Evolutionary conservation across 2,329 filamentous ascomycete species (phyloP), one percentile per base, ranked within the genome.

Genomic region (Passalora sequoiae): DNA sequence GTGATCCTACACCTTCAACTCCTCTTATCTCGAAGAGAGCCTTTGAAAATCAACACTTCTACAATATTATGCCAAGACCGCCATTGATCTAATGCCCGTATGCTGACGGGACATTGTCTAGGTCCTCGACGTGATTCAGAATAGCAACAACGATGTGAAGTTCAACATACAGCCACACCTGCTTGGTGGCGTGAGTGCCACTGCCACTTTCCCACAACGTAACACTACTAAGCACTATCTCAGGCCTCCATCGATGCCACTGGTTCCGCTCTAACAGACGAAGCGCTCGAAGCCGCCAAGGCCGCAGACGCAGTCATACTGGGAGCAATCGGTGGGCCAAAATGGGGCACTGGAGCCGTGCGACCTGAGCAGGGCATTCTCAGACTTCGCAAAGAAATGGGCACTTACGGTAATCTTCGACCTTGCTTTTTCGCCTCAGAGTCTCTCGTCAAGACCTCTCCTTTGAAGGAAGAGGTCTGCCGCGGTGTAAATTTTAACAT

Each of bases 341-440:
- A 96, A 87, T 97, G 89, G 88, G 89, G 89, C 49, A 92, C 88
- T 22, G 87, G 86, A 55, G 70, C 81, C 45, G 84, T 96, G 51
- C 86, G 89, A 32, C 91, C 91, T 1, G 91, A 97, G 67, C 87
- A 96, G 70, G 91, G 91, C 49, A 81, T 97, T 59, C 83, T 97
- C 50, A 79, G 75, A 56, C 85, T 97, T 41, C 88, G 91, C 70
- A 96, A 94, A 70, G 86, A 96, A 69, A 86, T 97, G 76, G 77
- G 78, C 62, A 88, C 91, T 44, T 97, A 94, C 70, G 91, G 89
- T 58, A 97, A 97, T 78, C 81, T 97, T 46, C 84, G 91, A 4
- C 91, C 89, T 7, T 97, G 91, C 77, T 94, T 86, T 77, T 97
- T 98, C 72, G 87, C 88, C 38, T 89, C 89, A 1, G 86, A 91